phyloP scores from a whole-genome alignment of 208 protist genomes.

The Leishmania martiniquensis region DNA sequence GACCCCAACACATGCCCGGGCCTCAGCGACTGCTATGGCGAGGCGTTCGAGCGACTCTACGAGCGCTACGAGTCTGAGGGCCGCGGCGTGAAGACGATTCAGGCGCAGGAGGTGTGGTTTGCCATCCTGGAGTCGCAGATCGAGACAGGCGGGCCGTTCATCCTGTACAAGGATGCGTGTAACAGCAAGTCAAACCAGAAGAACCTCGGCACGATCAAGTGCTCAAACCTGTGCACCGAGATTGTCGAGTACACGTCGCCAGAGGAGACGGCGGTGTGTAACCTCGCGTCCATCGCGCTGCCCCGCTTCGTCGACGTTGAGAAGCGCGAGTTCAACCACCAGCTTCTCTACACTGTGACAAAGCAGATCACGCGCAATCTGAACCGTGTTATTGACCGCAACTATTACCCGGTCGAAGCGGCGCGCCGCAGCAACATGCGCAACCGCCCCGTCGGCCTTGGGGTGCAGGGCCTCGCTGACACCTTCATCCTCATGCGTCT shows the following conservation, averaged over 20 bases:
- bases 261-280: constrained; percentile 99
- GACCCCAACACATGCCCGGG: constrained; percentile 97
- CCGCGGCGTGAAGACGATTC: constrained; percentile 82
- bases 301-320: constrained; percentile 94
- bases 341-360: constrained; percentile 91
- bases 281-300: constrained; percentile 98
- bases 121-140: constrained; percentile 98
- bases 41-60: constrained; percentile 97
- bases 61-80: constrained; percentile 94
- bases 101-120: constrained; percentile 99
- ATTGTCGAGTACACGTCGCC: constrained; percentile 98
- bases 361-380: constrained; percentile 96
- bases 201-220: constrained; percentile 99
- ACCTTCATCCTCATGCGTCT: constrained; percentile 96
- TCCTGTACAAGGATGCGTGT: constrained; percentile 99
- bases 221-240: constrained; percentile 99
- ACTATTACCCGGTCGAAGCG: constrained; percentile 98
- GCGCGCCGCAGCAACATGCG: constrained; percentile 95
- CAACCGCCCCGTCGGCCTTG: constrained; percentile 98
- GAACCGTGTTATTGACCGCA: constrained; percentile 99
- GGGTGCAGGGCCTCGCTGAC: constrained; percentile 99
- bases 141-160: constrained; percentile 99
- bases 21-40: constrained; percentile 95
- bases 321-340: constrained; percentile 87
- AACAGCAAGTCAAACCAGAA: constrained; percentile 99